Percentiles rank a stretch among this genome's conserved stretches.
phyloP scores from a whole-genome alignment of 768 basidiomycete genomes.

The Mycena vitilis region DNA sequence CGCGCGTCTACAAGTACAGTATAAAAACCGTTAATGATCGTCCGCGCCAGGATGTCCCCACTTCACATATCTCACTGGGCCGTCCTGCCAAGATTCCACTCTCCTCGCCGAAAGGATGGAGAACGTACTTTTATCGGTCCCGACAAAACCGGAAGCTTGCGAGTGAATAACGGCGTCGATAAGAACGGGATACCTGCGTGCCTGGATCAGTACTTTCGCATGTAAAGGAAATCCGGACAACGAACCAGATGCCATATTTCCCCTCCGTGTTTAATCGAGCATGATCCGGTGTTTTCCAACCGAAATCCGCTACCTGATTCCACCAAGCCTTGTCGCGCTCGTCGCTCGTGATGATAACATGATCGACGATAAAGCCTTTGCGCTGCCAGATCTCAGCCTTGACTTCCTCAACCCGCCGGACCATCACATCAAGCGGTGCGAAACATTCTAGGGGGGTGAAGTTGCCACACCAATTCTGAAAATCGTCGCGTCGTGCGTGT shows the following conservation, averaged over 20 bases:
- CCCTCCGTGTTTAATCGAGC: constrained; percentile 39
- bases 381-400: constrained; percentile 42
- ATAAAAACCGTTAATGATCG: constrained; percentile 1
- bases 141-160: constrained; percentile 58
- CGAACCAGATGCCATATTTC: constrained; percentile 45
- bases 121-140: constrained; percentile 61
- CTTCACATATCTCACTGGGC: constrained; percentile 49
- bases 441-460: constrained; percentile 45
- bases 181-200: constrained; percentile 44
- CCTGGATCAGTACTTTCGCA: neutral
- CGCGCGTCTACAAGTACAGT: neutral
- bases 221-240: constrained; percentile 15
- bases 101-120: constrained; percentile 58
- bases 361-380: constrained; percentile 39
- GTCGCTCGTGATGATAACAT: constrained; percentile 52
- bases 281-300: constrained; percentile 50
- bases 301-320: constrained; percentile 35
- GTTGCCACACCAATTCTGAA: constrained; percentile 44
- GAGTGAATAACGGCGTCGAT: constrained; percentile 64
- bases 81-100: constrained; percentile 61
- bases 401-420: constrained; percentile 46
- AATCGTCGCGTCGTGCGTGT: constrained; percentile 52
- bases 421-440: constrained; percentile 44
- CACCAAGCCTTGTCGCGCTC: constrained; percentile 33
- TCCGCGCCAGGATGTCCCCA: constrained; percentile 42